Evolutionary conservation across 441 rosid genomes (phyloP).

Genomic region (Adansonia rubrostipa): DNA sequence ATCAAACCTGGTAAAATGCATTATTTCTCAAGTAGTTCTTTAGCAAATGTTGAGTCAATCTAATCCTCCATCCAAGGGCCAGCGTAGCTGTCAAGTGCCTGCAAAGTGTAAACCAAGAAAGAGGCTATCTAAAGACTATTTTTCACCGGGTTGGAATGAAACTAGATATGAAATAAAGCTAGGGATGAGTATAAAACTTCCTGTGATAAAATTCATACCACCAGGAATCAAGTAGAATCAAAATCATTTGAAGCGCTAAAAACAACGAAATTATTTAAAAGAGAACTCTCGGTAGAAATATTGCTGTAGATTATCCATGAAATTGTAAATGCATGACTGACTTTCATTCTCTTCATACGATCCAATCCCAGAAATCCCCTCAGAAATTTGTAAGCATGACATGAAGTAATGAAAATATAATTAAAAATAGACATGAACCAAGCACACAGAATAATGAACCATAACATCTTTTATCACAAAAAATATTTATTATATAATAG

Average conservation of each 20-base stretch:
- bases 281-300: too few species aligned
- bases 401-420: neutral
- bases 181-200: neutral
- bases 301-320: neutral
- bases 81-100: slow-evolving; percentile 86
- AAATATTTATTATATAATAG: neutral
- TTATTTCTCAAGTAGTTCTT: slow-evolving; percentile 88
- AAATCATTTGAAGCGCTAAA: slow-evolving; percentile 8
- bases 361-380: neutral
- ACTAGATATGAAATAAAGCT: slow-evolving; percentile 9
- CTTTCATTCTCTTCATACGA: neutral
- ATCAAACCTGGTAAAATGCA: slow-evolving; percentile 84
- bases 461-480: neutral
- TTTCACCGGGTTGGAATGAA: neutral
- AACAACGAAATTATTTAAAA: too few species aligned
- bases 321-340: neutral
- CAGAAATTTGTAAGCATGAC: neutral
- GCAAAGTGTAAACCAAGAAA: slow-evolving; percentile 42
- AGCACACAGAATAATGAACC: neutral
- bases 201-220: neutral
- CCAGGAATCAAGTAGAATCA: neutral
- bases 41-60: slow-evolving; percentile 91
- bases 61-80: slow-evolving; percentile 98
- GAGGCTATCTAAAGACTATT: neutral
- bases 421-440: too few species aligned